phyloP scores from a whole-genome alignment of 306 rosid genomes.

The Cyclanthera cordifolia region DNA sequence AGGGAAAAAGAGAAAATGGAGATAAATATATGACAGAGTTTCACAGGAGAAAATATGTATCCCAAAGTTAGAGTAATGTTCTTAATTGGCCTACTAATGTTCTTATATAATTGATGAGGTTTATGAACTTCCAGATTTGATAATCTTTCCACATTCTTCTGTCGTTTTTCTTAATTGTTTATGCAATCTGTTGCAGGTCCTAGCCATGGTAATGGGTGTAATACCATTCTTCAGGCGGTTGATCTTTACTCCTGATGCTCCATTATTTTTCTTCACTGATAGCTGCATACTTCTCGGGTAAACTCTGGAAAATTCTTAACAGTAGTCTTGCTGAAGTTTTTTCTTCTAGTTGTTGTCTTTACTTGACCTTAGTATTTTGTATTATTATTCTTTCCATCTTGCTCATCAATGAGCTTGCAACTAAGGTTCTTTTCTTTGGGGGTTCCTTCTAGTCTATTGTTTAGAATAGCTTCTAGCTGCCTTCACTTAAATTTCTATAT shows the following conservation, averaged over 20 bases:
- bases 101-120: not conserved
- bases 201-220: constrained; percentile 78
- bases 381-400: not conserved
- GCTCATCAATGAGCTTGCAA: not conserved
- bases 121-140: constrained; percentile 4
- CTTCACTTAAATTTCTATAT: not conserved
- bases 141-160: not conserved
- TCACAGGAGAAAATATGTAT: not conserved
- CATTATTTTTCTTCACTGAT: constrained; percentile 86
- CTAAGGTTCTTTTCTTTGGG: not conserved
- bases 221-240: constrained; percentile 58
- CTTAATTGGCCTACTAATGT: not conserved
- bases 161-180: not conserved
- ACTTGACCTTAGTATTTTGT: not conserved
- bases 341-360: not conserved
- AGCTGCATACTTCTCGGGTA: constrained; percentile 99
- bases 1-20: not conserved
- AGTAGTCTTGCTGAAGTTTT: not conserved
- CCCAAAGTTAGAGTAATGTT: constrained; percentile 5
- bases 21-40: not conserved
- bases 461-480: no score
- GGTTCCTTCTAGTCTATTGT: not conserved
- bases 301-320: constrained; percentile 17
- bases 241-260: constrained; percentile 69
- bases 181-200: constrained; percentile 41